phyloP scores from a whole-genome alignment of 257 asterid genomes.

The Plantago major region DNA sequence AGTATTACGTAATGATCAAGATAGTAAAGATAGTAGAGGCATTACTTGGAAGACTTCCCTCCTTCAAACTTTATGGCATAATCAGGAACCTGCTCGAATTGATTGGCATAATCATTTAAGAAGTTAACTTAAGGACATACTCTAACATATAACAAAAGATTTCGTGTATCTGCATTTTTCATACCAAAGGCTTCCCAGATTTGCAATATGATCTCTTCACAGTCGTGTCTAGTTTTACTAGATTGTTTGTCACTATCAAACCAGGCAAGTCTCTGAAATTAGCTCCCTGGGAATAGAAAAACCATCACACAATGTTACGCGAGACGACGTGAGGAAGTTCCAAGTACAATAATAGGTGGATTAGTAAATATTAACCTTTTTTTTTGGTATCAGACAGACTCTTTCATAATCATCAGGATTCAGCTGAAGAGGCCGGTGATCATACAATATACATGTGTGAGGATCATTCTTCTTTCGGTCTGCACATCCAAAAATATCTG shows the following conservation, averaged over 20 bases:
- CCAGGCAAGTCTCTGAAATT: conserved; percentile 41
- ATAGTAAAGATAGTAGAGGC: not conserved
- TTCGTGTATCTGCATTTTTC: not conserved
- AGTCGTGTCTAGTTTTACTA: conserved; percentile 21
- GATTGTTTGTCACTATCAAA: conserved; percentile 19
- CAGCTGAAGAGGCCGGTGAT: conserved; percentile 30
- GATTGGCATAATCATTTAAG: not conserved
- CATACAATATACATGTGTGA: conserved; percentile 19
- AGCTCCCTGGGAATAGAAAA: conserved; percentile 30
- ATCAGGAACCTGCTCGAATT: conserved; percentile 36
- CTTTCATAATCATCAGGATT: conserved; percentile 36
- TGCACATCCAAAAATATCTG: conserved; percentile 23
- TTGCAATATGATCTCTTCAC: conserved; percentile 21
- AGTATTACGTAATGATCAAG: not conserved
- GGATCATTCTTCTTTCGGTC: conserved; percentile 8
- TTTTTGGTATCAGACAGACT: conserved; percentile 30
- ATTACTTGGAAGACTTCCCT: conserved; percentile 39
- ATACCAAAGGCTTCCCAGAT: conserved; percentile 38
- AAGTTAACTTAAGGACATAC: not conserved
- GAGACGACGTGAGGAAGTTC: not conserved
- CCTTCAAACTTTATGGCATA: conserved; percentile 30
- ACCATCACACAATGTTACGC: not conserved
- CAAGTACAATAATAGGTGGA: not conserved
- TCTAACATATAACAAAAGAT: not conserved
- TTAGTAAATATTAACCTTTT: conserved; percentile 22